Conservation (phyloP, 345 rosid species). For the Corchorus olitorius region DNA sequence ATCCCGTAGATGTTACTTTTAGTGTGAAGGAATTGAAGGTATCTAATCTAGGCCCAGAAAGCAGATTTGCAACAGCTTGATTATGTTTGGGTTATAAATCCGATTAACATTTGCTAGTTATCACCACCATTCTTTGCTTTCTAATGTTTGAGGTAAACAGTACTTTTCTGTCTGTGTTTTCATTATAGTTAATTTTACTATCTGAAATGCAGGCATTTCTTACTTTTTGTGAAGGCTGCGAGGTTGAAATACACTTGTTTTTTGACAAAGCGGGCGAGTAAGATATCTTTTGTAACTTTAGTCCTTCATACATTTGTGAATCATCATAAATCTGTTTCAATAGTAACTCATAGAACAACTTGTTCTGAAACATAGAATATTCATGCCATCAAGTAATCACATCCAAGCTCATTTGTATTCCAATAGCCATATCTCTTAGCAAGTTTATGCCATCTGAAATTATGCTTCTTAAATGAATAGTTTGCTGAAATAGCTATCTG, state of each 20-base stretch:
- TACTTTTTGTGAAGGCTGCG: conserved; percentile 87
- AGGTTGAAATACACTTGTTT: conserved; percentile 78
- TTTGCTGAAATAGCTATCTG: neutral
- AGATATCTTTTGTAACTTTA: conserved; percentile 35
- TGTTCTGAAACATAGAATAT: neutral
- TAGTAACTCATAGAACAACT: conserved; percentile 6
- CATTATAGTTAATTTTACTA: neutral
- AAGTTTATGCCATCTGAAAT: neutral
- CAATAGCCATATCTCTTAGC: neutral
- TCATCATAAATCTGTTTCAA: neutral
- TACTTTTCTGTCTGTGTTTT: neutral
- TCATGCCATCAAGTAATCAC: neutral
- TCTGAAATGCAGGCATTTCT: conserved; percentile 73
- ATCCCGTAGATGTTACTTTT: conserved; percentile 91
- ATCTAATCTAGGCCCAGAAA: neutral
- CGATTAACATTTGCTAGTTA: neutral
- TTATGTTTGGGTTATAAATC: neutral
- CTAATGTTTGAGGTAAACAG: neutral
- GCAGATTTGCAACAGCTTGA: conserved; percentile 7
- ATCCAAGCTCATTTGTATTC: neutral
- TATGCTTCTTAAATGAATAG: neutral
- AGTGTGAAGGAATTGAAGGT: conserved; percentile 88
- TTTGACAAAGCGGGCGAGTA: conserved; percentile 95
- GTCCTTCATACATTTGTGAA: neutral
- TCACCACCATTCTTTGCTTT: neutral